Conservation (phyloP, 371 early-diverging fungal species). For the Smittium mucronatum region DNA sequence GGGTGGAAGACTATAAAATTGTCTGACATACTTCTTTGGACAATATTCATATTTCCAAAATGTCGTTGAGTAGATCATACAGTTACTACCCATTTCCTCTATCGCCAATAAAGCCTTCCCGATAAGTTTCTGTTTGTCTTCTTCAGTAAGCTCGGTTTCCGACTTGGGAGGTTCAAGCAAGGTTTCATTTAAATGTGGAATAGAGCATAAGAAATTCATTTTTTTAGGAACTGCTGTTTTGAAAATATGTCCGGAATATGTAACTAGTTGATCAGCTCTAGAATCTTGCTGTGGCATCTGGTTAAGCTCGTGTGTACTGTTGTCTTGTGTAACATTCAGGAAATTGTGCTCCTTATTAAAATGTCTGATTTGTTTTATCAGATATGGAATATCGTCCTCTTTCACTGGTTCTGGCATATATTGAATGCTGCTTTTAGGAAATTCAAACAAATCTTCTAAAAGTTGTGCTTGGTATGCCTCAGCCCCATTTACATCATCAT, state of each 20-base stretch:
- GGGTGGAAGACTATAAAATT: conserved; percentile 41
- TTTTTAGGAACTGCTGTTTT: neutral
- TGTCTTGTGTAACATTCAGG: neutral
- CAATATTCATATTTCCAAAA: conserved; percentile 78
- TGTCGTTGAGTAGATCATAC: conserved; percentile 41
- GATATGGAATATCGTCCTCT: conserved; percentile 13
- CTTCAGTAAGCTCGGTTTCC: neutral
- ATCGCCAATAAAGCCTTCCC: conserved; percentile 45
- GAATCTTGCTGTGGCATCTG: conserved; percentile 2
- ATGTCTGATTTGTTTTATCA: neutral
- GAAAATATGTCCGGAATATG: neutral
- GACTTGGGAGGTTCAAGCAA: neutral
- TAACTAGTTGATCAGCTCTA: neutral
- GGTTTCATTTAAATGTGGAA: conserved; percentile 16
- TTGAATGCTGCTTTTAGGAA: conserved; percentile 19
- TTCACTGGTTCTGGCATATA: conserved; percentile 17
- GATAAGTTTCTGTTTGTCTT: conserved; percentile 21
- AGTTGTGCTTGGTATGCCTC: conserved; percentile 15
- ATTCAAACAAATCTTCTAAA: conserved; percentile 22
- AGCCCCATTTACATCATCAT: neutral
- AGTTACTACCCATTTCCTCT: conserved; percentile 38
- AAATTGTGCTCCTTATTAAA: neutral
- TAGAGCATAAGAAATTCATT: conserved; percentile 20
- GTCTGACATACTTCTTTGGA: conserved; percentile 51
- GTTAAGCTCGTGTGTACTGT: neutral